A percentile compares a stretch with the other conserved stretches of the same genome.
phyloP scores from a whole-genome alignment of 2,329 filamentous ascomycete genomes.

The Beauveria australis region DNA sequence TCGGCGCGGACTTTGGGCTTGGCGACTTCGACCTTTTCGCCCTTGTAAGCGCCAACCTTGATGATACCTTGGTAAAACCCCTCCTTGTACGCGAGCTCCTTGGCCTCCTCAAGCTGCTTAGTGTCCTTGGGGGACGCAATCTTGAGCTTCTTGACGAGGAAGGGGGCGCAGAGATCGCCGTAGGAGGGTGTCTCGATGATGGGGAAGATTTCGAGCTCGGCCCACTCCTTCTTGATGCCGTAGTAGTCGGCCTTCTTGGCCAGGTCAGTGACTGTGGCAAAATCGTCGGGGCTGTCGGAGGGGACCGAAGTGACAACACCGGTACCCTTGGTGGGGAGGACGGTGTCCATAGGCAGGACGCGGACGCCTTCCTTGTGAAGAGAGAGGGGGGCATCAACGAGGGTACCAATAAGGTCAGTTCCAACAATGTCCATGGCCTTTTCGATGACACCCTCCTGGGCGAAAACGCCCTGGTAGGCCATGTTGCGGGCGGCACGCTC shows the following conservation, averaged over 20 bases:
- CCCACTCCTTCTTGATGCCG: slow-evolving; percentile 94
- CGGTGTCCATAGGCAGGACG: slow-evolving; percentile 90
- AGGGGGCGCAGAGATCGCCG: slow-evolving; percentile 74
- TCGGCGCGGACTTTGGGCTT: slow-evolving; percentile 78
- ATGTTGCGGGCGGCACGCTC: slow-evolving; percentile 89
- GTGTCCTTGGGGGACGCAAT: slow-evolving; percentile 94
- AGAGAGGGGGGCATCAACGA: slow-evolving; percentile 83
- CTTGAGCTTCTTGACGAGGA: slow-evolving; percentile 85
- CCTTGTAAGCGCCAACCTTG: slow-evolving; percentile 79
- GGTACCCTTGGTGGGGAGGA: slow-evolving; percentile 88
- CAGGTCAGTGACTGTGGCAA: slow-evolving; percentile 77
- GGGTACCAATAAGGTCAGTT: slow-evolving; percentile 75
- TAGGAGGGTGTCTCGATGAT: slow-evolving; percentile 86
- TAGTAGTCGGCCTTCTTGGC: slow-evolving; percentile 95
- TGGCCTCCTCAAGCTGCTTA: slow-evolving; percentile 81
- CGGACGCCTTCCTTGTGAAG: slow-evolving; percentile 75
- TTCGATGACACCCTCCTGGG: slow-evolving; percentile 65
- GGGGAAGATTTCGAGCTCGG: slow-evolving; percentile 77
- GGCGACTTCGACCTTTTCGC: slow-evolving; percentile 74
- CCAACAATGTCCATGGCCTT: slow-evolving; percentile 70
- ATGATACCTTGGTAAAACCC: slow-evolving; percentile 94
- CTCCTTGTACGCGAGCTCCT: slow-evolving; percentile 94
- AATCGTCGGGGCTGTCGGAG: slow-evolving; percentile 91
- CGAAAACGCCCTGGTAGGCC: slow-evolving; percentile 85
- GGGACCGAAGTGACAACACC: slow-evolving; percentile 94